Base-by-base conservation (phyloP, 1,284 basidiomycete species). In the Leccinum fuscescens region DNA sequence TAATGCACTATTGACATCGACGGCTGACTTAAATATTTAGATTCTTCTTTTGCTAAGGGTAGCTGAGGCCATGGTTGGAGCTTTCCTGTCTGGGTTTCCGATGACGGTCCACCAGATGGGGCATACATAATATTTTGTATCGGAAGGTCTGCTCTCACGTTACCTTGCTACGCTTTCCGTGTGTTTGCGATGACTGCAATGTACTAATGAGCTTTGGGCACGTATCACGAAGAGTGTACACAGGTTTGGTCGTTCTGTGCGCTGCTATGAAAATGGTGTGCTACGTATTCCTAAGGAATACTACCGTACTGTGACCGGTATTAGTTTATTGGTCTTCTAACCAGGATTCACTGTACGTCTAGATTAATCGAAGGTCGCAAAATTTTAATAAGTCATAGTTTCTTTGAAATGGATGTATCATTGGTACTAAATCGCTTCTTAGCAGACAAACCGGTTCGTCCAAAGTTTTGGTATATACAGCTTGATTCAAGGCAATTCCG, bases 171-270 rank as follows among this genome's bases (percentile, higher is more conserved):
- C 20, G 57, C 33, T 51, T 58, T 57, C 48, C 24, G 60, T 54
- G 65, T 63, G 65, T 64, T 50, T 51, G 50, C 20, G 44, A 68
- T 55, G 65, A 64, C 35, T 56, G 49, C 55, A 54, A 64, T 57
- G 66, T 52, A 22, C 49, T 54, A 37, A 65, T 44, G 57, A 54
- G 12, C 24, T 29, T 62, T 33, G 24, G 31, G 14, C 29, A 29
- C n/a, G 24, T 50, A 27, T 50, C 49, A 24, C 4, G 49, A 50
- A 8, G 46, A 24, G 22, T 50, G 24, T 27, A 27, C 42, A 44
- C 9, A 46, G 15, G 60, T 37, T 31, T 22, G 14, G 27, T 54
- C 31, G 12, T 11, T 54, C 31, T 9, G 48, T 61, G 35, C 31
- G 49, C 15, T 17, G 20, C 35, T 46, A 59, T 33, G 56, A 24